Conservation (phyloP, 1,139 yeast species). For the Ogataea hybrid region DNA sequence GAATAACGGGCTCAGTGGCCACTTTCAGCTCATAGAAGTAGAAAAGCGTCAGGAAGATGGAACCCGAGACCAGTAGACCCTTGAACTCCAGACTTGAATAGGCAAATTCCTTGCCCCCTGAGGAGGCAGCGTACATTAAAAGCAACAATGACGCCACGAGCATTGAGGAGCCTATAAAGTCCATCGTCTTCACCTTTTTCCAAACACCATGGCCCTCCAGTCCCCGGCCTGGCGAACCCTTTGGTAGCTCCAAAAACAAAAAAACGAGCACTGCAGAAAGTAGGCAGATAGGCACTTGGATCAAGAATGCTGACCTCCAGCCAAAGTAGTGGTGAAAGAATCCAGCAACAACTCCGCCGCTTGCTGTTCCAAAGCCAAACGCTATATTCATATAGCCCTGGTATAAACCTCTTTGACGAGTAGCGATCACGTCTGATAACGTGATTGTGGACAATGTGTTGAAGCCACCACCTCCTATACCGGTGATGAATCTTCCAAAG, state of each 20-base stretch:
- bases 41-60: conserved; percentile 17
- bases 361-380: conserved; percentile 62
- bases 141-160: conserved; percentile 54
- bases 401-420: conserved; percentile 51
- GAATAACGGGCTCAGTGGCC: conserved; percentile 31
- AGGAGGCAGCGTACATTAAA: conserved; percentile 60
- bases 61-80: conserved; percentile 20
- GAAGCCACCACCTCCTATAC: conserved; percentile 63
- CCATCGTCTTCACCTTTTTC: conserved; percentile 55
- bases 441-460: conserved; percentile 49
- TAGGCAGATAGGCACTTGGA: conserved; percentile 60
- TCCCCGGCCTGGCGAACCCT: conserved; percentile 40
- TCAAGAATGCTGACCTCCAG: conserved; percentile 64
- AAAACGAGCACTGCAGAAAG: conserved; percentile 40
- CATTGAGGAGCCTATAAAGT: conserved; percentile 64
- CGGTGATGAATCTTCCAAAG: conserved; percentile 53
- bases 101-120: conserved; percentile 61
- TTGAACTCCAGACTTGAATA: conserved; percentile 39
- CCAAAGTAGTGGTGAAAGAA: conserved; percentile 60
- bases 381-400: conserved; percentile 60
- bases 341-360: conserved; percentile 72
- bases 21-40: conserved; percentile 25
- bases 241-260: conserved; percentile 35
- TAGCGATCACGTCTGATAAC: conserved; percentile 50
- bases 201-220: conserved; percentile 23